Percentiles rank a stretch among this genome's conserved stretches.
These are phyloP conservation scores for Geoglossum glabrum DNA, from an alignment of 495 filamentous ascomycete genomes.

Conservation along the genomic window DNA sequence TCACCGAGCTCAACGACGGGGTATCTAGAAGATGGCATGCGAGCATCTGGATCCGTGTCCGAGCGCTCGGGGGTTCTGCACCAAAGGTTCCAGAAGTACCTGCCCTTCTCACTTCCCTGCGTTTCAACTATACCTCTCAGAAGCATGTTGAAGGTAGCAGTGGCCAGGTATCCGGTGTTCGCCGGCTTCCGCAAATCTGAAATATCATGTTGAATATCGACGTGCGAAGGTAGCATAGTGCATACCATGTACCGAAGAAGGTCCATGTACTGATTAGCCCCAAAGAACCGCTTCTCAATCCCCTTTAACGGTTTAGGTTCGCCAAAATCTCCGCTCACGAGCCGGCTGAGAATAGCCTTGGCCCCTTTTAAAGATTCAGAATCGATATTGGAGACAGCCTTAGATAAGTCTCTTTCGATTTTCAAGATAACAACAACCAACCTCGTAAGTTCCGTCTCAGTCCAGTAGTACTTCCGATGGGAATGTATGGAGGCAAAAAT, in stretches of 20 bases:
- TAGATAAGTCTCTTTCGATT: neutral
- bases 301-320: neutral
- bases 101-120: constrained; percentile 23
- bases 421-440: constrained; percentile 18
- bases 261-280: neutral
- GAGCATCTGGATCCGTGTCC: constrained; percentile 1
- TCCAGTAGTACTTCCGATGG: constrained; percentile 24
- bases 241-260: neutral
- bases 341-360: neutral
- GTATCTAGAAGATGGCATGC: constrained; percentile 9
- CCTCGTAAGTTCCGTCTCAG: constrained; percentile 22
- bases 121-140: constrained; percentile 28
- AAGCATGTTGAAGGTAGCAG: constrained; percentile 26
- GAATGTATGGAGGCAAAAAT: constrained; percentile 15
- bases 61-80: constrained; percentile 21
- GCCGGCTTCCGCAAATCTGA: neutral
- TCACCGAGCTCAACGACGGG: constrained; percentile 11
- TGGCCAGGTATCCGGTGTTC: constrained; percentile 8
- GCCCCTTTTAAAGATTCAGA: neutral
- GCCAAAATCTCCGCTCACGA: constrained; percentile 2
- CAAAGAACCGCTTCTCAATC: neutral
- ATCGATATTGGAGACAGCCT: neutral
- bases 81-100: constrained; percentile 23
- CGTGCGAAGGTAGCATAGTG: constrained; percentile 8
- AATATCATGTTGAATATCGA: constrained; percentile 7